Evolutionary conservation across 23 red algal genomes (phyloP).

Genomic region (Gracilaria vermiculophylla): DNA sequence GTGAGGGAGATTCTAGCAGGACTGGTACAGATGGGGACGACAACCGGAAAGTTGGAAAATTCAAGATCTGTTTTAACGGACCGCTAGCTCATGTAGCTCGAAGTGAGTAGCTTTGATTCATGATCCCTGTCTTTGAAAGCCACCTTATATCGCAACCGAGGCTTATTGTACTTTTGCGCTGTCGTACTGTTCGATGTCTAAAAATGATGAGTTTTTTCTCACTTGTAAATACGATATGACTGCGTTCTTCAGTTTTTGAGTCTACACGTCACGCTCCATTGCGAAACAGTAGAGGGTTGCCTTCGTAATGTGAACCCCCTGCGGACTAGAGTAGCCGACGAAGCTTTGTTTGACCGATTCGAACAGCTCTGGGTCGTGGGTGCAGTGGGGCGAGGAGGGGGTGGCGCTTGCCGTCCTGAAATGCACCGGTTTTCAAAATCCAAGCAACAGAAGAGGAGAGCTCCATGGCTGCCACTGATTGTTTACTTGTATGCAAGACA

Average conservation of each 20-base stretch:
- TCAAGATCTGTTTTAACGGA: constrained; percentile 16
- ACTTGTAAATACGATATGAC: constrained; percentile 16
- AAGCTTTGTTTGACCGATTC: too few species aligned
- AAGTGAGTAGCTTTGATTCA: not conserved
- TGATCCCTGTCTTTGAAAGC: not conserved
- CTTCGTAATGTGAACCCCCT: too few species aligned
- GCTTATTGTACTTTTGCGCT: constrained; percentile 18
- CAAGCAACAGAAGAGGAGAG: too few species aligned
- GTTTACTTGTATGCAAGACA: too few species aligned
- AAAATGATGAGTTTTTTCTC: constrained; percentile 16
- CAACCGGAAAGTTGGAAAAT: constrained; percentile 9
- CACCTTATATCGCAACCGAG: not conserved
- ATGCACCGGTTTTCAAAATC: too few species aligned
- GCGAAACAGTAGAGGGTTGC: too few species aligned
- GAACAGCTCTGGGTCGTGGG: too few species aligned
- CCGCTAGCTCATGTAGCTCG: constrained; percentile 2
- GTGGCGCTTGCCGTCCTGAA: too few species aligned
- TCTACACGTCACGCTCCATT: too few species aligned
- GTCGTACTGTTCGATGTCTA: not conserved
- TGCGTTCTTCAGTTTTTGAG: not conserved
- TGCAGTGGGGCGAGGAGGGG: too few species aligned
- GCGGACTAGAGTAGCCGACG: too few species aligned
- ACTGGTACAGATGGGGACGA: constrained; percentile 24
- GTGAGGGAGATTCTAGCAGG: constrained; percentile 22
- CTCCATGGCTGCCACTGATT: too few species aligned